phyloP scores from a whole-genome alignment of 2,329 filamentous ascomycete genomes.

The Pestalotiopsis sp. region DNA sequence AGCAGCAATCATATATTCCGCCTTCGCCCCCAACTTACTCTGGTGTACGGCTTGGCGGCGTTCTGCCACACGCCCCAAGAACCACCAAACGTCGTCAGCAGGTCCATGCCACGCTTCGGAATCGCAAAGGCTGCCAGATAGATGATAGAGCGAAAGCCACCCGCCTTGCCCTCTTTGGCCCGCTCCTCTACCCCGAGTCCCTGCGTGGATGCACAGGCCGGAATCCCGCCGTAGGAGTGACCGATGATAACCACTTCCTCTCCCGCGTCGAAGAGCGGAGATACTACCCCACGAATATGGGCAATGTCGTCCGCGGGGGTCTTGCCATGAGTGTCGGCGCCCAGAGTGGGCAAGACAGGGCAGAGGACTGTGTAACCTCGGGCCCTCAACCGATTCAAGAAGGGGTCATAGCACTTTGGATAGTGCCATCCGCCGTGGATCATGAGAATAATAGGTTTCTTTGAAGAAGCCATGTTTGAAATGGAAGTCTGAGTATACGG shows the following conservation, averaged over 20 bases:
- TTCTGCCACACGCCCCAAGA: conserved; percentile 1
- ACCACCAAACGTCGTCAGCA: conserved; percentile 1
- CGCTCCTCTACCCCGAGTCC: background rate
- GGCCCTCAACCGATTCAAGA: background rate
- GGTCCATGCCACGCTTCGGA: background rate
- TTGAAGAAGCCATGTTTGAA: background rate
- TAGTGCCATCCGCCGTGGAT: conserved; percentile 10
- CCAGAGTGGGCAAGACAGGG: conserved; percentile 10
- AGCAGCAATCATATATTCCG: background rate
- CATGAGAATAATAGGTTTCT: conserved; percentile 10
- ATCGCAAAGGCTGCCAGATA: conserved; percentile 1
- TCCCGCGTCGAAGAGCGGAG: conserved; percentile 20
- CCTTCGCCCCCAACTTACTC: background rate
- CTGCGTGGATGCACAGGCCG: conserved; percentile 14
- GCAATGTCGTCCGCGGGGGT: conserved; percentile 15
- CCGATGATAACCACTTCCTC: conserved; percentile 19
- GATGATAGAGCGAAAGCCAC: conserved; percentile 1
- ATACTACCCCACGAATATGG: conserved; percentile 15
- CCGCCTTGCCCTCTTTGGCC: background rate
- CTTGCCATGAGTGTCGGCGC: conserved; percentile 4
- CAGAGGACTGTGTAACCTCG: conserved; percentile 8
- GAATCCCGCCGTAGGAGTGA: conserved; percentile 26
- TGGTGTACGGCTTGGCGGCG: conserved; percentile 5
- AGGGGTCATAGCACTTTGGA: background rate
- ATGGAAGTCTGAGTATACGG: background rate